Evolutionary conservation across 768 basidiomycete genomes (phyloP), one percentile per base, ranked within the genome.

Genomic region (Russula virescens): DNA sequence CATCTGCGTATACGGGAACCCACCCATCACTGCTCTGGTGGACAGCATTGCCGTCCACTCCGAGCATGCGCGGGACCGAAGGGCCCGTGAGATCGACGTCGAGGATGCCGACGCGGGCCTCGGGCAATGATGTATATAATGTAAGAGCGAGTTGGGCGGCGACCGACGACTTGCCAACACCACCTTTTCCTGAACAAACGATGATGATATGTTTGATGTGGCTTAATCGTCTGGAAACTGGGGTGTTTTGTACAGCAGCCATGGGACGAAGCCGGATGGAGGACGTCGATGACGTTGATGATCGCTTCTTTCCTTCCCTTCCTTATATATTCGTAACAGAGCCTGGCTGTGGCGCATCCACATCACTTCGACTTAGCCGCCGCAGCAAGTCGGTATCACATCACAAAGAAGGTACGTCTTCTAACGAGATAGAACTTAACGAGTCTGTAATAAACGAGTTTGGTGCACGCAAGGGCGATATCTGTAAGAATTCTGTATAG

Each of bases 111-210:
- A 94, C 89, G 63, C 83, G 84, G 5, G 83, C 81, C 40, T 74
- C 81, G 6, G 87, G 84, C 2, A 85, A 81, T 25, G 83, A 86
- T 2, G 80, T 78, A 75, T 90, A 84, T 9, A 99, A 84, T 64
- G 86, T 91, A 54, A 98, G 82, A 0, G 97, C 95, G 34, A 98
- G 81, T 69, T 98, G 97, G 8, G 88, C 84, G 2, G 93, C 86
- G 25, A 98, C 88, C 1, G 94, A 96, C n/a, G 95, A 98, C 76
- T 99, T 99, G 60, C 97, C 97, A 46, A 98, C 97, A 40, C 96
- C 97, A 38, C 97, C 97, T 74, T 99, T 99, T 9, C 97, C 97
- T 0, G 94, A 92, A 45, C 95, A 82, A 60, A 99, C 93, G 65
- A 98, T 85, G 67, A 99, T 85, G 72, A 99, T 84, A 69, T 94